Conservation (phyloP, 768 basidiomycete genomes). For the Zangia roseola region DNA sequence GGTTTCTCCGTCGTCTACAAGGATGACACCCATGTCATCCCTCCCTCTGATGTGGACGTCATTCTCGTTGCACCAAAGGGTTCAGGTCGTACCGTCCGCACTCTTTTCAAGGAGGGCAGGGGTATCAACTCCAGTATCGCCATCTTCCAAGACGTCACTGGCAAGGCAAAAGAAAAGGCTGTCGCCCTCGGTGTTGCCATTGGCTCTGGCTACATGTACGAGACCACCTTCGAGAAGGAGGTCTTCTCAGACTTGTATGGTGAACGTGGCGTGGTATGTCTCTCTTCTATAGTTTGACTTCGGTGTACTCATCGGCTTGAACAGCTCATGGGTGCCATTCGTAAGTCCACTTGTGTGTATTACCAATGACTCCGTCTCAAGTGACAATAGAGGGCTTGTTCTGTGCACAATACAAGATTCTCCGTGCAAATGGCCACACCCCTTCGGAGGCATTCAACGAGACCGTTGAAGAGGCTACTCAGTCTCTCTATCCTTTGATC, state of each 20-base stretch:
- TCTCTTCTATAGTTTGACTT: background rate
- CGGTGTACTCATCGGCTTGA: constrained; percentile 6
- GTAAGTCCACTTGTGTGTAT: constrained; percentile 42
- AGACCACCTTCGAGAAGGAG: constrained; percentile 99
- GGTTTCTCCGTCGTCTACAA: constrained; percentile 99
- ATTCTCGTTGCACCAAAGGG: constrained; percentile 99
- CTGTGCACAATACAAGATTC: constrained; percentile 97
- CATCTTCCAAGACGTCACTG: constrained; percentile 96
- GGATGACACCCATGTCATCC: constrained; percentile 92
- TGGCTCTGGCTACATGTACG: constrained; percentile 97
- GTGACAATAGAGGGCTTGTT: constrained; percentile 82
- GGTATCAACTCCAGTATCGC: constrained; percentile 96
- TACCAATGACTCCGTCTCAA: constrained; percentile 3
- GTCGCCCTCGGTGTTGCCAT: constrained; percentile 91
- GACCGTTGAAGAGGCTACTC: constrained; percentile 99
- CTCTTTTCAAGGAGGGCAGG: constrained; percentile 99
- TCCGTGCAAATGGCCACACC: constrained; percentile 92
- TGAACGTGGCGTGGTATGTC: constrained; percentile 96
- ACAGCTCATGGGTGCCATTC: constrained; percentile 96
- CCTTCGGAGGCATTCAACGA: constrained; percentile 99
- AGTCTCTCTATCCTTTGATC: constrained; percentile 96
- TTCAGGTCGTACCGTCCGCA: constrained; percentile 97
- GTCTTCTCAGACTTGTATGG: constrained; percentile 99
- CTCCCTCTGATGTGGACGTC: constrained; percentile 93
- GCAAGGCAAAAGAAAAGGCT: constrained; percentile 97